A percentile compares a stretch with the other conserved stretches of the same genome.
Conservation (phyloP, 108 stramenopile genomes). For the Epithemia pelagica region DNA sequence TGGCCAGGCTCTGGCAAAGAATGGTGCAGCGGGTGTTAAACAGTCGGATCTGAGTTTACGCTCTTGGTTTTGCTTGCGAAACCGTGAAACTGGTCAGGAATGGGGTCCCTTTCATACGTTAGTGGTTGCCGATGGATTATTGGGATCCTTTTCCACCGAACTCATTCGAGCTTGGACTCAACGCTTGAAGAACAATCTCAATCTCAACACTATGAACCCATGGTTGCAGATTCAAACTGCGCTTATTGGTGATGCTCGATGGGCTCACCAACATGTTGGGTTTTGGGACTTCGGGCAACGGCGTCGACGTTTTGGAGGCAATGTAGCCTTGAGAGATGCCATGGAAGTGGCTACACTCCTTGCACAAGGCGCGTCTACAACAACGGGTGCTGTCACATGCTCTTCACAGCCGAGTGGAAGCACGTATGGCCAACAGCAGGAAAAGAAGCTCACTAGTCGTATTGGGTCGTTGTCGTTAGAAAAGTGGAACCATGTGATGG, state of each 20-base stretch:
- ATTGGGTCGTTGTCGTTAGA: too few relatives aligned
- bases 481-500: too few relatives aligned
- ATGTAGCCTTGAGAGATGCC: not conserved
- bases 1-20: too few relatives aligned
- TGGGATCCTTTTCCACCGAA: not conserved
- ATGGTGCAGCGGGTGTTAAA: not conserved
- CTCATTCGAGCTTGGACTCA: too few relatives aligned
- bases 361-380: too few relatives aligned
- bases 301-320: not conserved
- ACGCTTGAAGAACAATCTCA: too few relatives aligned
- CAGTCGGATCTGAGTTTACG: not conserved
- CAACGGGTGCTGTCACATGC: too few relatives aligned
- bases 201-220: too few relatives aligned
- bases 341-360: not conserved
- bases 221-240: too few relatives aligned
- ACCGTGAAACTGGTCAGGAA: not conserved
- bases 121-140: not conserved
- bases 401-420: too few relatives aligned
- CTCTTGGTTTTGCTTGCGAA: not conserved
- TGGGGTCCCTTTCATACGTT: not conserved
- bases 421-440: too few relatives aligned
- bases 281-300: not conserved
- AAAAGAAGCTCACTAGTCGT: too few relatives aligned
- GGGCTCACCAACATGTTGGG: not conserved
- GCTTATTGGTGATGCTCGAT: slow-evolving; percentile 5